phyloP scores from a whole-genome alignment of 306 rosid genomes.

The Crotalaria pallida region DNA sequence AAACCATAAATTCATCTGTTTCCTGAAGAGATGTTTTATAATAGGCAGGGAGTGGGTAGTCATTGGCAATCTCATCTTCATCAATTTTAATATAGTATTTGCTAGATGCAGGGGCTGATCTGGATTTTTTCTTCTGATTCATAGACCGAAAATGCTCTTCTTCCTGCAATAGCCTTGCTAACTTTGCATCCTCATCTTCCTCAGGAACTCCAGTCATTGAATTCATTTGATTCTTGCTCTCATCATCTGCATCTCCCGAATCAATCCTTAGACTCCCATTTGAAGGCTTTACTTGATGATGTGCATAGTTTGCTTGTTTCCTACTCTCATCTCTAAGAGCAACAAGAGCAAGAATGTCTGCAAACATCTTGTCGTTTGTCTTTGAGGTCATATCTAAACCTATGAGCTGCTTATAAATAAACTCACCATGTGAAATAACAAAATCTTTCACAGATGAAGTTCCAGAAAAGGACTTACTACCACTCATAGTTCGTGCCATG shows the following conservation, averaged over 20 bases:
- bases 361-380: constrained; percentile 51
- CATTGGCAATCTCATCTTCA: constrained; percentile 94
- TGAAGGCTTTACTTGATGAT: constrained; percentile 29
- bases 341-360: constrained; percentile 58
- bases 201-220: constrained; percentile 24
- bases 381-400: constrained; percentile 71
- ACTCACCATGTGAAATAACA: constrained; percentile 72
- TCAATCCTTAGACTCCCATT: constrained; percentile 54
- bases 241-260: constrained; percentile 30
- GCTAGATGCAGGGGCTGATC: constrained; percentile 31
- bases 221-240: constrained; percentile 23
- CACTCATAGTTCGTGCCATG: constrained; percentile 69
- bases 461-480: constrained; percentile 55
- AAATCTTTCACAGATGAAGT: constrained; percentile 70
- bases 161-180: constrained; percentile 83
- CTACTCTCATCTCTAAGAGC: constrained; percentile 62
- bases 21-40: constrained; percentile 69
- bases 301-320: constrained; percentile 34
- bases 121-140: constrained; percentile 58
- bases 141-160: constrained; percentile 72
- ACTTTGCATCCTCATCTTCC: constrained; percentile 69
- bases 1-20: constrained; percentile 66
- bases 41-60: constrained; percentile 89
- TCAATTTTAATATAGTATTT: constrained; percentile 82
- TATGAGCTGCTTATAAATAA: constrained; percentile 70